Percentiles rank a stretch among this genome's conserved stretches.
phyloP scores from a whole-genome alignment of 2,329 filamentous ascomycete genomes.

The Claviceps africana region DNA sequence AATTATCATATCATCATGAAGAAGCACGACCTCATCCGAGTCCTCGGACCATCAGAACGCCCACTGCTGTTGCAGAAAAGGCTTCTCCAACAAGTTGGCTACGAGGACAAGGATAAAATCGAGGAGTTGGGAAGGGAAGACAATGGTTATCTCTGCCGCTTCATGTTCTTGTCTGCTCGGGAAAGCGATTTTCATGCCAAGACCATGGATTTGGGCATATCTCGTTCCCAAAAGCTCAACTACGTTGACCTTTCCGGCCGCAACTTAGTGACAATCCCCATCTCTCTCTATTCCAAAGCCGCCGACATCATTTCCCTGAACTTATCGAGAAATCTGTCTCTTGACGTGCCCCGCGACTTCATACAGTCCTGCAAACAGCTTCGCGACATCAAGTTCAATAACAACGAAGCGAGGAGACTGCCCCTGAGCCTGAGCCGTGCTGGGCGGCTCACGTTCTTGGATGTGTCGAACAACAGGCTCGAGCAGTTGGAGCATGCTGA shows the following conservation, averaged over 20 bases:
- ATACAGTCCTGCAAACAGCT: conserved; percentile 85
- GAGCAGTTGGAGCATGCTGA: conserved; percentile 79
- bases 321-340: conserved; percentile 76
- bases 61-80: conserved; percentile 86
- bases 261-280: conserved; percentile 89
- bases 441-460: conserved; percentile 68
- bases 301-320: conserved; percentile 90
- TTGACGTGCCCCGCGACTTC: conserved; percentile 91
- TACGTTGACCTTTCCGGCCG: conserved; percentile 84
- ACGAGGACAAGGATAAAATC: conserved; percentile 70
- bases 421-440: conserved; percentile 76
- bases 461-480: conserved; percentile 87
- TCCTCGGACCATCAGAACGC: conserved; percentile 63
- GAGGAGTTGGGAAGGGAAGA: conserved; percentile 93
- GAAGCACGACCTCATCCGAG: conserved; percentile 78
- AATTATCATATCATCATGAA: conserved; percentile 94
- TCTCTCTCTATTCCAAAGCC: conserved; percentile 81
- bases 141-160: conserved; percentile 91
- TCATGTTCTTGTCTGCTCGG: conserved; percentile 83
- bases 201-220: conserved; percentile 63
- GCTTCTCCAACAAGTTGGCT: conserved; percentile 81
- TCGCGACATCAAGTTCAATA: conserved; percentile 88
- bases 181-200: conserved; percentile 63
- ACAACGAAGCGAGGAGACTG: conserved; percentile 79
- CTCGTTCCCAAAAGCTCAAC: conserved; percentile 77